Conservation (phyloP, 495 filamentous ascomycete species). For the Penicillium lividum region DNA sequence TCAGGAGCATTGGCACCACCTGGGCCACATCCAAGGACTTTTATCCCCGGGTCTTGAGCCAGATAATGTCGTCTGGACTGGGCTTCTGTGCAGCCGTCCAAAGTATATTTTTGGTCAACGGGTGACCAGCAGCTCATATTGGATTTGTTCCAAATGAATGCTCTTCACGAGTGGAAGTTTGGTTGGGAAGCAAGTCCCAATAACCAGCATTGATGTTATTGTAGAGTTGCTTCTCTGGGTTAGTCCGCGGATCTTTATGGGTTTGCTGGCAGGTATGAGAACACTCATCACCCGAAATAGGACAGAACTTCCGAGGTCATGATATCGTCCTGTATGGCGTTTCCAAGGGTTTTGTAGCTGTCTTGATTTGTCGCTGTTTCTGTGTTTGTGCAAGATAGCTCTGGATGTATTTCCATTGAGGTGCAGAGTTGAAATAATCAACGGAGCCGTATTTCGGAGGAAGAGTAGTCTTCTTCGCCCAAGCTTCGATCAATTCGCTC, state of each 20-base stretch:
- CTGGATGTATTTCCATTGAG: slow-evolving; percentile 10
- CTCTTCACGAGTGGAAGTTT: too few species aligned
- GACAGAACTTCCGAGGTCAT: neutral
- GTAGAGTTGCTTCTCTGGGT: neutral
- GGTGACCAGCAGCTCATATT: neutral
- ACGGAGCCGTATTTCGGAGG: slow-evolving; percentile 3
- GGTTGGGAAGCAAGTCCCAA: neutral
- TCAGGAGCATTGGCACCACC: neutral
- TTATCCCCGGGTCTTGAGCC: neutral
- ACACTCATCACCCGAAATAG: neutral
- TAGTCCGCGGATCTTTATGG: neutral
- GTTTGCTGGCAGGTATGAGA: neutral
- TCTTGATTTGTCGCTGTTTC: neutral
- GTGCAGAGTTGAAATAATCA: slow-evolving; percentile 8
- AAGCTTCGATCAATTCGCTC: slow-evolving; percentile 22
- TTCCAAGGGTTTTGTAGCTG: neutral
- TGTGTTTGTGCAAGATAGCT: slow-evolving; percentile 6
- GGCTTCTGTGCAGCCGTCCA: neutral
- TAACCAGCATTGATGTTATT: neutral
- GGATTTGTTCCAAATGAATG: neutral
- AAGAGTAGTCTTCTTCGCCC: slow-evolving; percentile 1
- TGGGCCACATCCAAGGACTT: neutral
- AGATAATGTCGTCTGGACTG: neutral
- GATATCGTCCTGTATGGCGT: neutral
- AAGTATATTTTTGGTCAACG: neutral